Percentiles rank a stretch among this genome's conserved stretches.
phyloP scores from a whole-genome alignment of 176 grass and related monocot genomes.

The Lolium multiflorum region DNA sequence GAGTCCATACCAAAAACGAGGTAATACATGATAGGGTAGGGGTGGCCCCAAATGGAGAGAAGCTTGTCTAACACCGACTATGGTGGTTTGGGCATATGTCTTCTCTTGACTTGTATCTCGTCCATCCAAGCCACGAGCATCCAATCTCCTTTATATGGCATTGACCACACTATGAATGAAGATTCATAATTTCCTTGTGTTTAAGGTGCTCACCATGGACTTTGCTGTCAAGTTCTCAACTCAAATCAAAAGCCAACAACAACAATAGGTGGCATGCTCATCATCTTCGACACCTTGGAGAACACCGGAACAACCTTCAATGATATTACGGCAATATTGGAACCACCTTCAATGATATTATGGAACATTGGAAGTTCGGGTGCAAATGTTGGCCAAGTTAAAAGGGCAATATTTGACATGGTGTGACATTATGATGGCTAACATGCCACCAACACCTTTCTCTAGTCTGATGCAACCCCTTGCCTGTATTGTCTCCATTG shows the following conservation, averaged over 20 bases:
- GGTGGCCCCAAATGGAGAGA: too few species aligned
- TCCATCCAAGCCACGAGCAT: not conserved
- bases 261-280: not conserved
- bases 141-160: not conserved
- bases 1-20: too few species aligned
- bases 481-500: not conserved
- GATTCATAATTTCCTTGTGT: constrained; percentile 1
- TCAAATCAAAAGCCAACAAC: not conserved
- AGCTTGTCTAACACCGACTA: too few species aligned
- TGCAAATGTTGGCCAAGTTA: not conserved
- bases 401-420: not conserved
- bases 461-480: not conserved
- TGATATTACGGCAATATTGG: not conserved
- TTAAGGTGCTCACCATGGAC: not conserved
- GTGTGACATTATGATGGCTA: not conserved
- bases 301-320: not conserved
- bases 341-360: not conserved
- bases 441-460: not conserved
- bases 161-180: not conserved
- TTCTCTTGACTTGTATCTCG: too few species aligned
- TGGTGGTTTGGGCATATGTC: too few species aligned
- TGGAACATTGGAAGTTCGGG: not conserved
- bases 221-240: not conserved
- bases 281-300: not conserved
- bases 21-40: too few species aligned